Evolutionary conservation across 805 yeast species (phyloP).

Genomic region (Kodamaea laetipori): DNA sequence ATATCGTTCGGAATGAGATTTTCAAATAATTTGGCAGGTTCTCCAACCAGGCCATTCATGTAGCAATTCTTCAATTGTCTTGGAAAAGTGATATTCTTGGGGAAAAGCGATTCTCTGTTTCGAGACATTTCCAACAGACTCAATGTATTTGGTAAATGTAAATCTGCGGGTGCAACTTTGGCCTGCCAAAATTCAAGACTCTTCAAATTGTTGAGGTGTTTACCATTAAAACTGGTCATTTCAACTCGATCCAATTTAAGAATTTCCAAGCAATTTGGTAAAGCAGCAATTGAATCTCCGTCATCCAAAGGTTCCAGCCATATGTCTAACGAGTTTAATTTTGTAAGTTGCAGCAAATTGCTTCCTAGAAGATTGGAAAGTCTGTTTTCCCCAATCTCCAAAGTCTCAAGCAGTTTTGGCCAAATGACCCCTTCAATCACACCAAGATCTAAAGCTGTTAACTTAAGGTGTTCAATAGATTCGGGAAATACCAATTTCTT

Average conservation of each 20-base stretch:
- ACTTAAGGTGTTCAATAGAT: neutral
- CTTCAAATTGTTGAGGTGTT: neutral
- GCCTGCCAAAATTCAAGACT: neutral
- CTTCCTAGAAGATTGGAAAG: neutral
- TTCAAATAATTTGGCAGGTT: neutral
- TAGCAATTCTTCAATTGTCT: neutral
- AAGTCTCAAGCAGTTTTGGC: neutral
- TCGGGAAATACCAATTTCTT: neutral
- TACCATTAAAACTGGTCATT: neutral
- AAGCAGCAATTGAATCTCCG: neutral
- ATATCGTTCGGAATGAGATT: neutral
- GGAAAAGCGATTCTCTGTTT: neutral
- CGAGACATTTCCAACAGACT: conserved; percentile 1
- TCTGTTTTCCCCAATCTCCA: neutral
- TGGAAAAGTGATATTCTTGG: neutral
- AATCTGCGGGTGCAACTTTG: neutral
- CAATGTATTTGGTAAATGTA: neutral
- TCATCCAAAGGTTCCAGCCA: conserved; percentile 2
- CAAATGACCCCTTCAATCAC: neutral
- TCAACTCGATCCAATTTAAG: neutral
- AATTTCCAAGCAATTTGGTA: neutral
- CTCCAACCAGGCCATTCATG: neutral
- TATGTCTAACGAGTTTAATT: neutral
- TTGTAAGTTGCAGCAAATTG: neutral
- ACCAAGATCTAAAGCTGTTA: neutral